phyloP scores from a whole-genome alignment of 805 yeast genomes.

The Metschnikowia dekortorum region DNA sequence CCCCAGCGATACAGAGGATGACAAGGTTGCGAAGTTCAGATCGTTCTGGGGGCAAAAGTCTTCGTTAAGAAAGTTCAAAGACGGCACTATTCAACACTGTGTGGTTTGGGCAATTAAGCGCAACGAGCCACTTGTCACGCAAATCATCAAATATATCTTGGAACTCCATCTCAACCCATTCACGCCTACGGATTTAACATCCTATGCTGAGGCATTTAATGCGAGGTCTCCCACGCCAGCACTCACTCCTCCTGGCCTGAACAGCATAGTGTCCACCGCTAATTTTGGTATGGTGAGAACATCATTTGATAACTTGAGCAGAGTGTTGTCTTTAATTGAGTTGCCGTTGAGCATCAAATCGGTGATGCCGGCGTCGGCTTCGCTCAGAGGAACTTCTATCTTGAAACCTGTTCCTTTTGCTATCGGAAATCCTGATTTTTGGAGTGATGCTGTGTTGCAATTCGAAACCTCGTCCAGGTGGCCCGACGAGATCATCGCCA shows the following conservation, averaged over 20 bases:
- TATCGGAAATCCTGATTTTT: constrained; percentile 65
- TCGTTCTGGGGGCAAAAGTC: constrained; percentile 87
- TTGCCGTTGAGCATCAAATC: constrained; percentile 72
- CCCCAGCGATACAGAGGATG: constrained; percentile 55
- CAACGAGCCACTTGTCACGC: constrained; percentile 57
- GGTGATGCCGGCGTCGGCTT: constrained; percentile 68
- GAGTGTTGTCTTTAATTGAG: constrained; percentile 41
- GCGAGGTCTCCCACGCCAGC: constrained; percentile 56
- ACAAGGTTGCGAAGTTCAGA: constrained; percentile 58
- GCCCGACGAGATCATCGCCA: constrained; percentile 87
- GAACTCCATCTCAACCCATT: constrained; percentile 56
- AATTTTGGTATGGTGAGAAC: constrained; percentile 28
- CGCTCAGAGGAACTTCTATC: constrained; percentile 70
- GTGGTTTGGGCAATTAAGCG: constrained; percentile 72
- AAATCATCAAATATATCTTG: constrained; percentile 61
- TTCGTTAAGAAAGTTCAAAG: constrained; percentile 86
- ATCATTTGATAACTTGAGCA: constrained; percentile 50
- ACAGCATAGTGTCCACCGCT: constrained; percentile 34
- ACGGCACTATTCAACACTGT: constrained; percentile 85
- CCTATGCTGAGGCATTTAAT: constrained; percentile 44
- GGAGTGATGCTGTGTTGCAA: constrained; percentile 77
- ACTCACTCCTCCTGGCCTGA: constrained; percentile 52
- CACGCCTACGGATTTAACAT: constrained; percentile 31
- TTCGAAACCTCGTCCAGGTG: constrained; percentile 88
- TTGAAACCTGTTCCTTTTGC: constrained; percentile 83